Conservation (phyloP, 768 basidiomycete species). For the Naematelia aurantialba region DNA sequence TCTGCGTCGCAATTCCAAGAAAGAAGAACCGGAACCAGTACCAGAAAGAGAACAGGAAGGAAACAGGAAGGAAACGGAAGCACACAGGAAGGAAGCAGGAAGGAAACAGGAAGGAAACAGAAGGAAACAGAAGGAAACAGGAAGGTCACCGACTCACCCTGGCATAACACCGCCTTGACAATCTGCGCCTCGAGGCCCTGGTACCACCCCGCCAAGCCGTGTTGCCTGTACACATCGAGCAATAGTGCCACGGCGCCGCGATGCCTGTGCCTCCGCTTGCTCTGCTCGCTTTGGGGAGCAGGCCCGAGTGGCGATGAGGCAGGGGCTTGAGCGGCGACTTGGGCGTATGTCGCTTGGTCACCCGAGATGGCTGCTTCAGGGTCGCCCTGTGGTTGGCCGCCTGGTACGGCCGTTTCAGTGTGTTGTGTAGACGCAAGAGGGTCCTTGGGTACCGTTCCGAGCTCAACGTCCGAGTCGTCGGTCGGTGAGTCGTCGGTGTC, state of each 20-base stretch:
- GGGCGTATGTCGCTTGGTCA: conserved; percentile 1
- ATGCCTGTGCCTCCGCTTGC: conserved; percentile 11
- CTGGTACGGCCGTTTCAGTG: conserved; percentile 1
- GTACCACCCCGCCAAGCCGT: conserved; percentile 92
- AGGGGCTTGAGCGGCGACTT: not conserved
- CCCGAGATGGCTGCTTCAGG: conserved; percentile 1
- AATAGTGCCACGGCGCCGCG: conserved; percentile 75
- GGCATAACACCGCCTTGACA: conserved; percentile 87
- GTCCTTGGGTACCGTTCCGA: not conserved
- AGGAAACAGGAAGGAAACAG: not conserved
- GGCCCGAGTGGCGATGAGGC: not conserved
- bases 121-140: not conserved
- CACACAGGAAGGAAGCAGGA: not conserved
- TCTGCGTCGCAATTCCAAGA: too few species aligned
- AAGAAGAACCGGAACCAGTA: too few species aligned
- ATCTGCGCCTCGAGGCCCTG: conserved; percentile 98
- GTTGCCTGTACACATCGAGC: conserved; percentile 62
- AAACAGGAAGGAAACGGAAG: too few species aligned
- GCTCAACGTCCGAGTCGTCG: not conserved
- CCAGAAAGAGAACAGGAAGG: too few species aligned
- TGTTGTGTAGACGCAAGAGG: too few species aligned
- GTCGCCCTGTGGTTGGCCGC: conserved; percentile 2
- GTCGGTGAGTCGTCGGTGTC: conserved; percentile 52
- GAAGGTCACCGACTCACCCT: conserved; percentile 56
- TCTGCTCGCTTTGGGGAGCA: conserved; percentile 1